phyloP scores from a whole-genome alignment of 1,284 basidiomycete species.

The Amanita bisporigera region DNA sequence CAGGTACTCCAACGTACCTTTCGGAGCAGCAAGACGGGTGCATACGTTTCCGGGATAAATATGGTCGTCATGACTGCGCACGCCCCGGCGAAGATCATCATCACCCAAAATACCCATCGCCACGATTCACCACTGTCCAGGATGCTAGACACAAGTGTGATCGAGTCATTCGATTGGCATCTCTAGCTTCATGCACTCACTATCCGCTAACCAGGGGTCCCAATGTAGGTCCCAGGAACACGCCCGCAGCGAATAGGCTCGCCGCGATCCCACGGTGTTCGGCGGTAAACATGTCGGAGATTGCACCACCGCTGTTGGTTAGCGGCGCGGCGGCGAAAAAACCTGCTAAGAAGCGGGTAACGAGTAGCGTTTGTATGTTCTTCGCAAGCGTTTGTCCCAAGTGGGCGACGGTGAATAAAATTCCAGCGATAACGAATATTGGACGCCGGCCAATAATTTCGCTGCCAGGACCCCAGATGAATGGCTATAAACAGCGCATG shows the following conservation, averaged over 20 bases:
- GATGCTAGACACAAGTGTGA: slow-evolving; percentile 41
- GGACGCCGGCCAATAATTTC: slow-evolving; percentile 56
- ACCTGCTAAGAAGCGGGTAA: slow-evolving; percentile 70
- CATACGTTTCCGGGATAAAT: slow-evolving; percentile 64
- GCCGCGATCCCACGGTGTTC: slow-evolving; percentile 63
- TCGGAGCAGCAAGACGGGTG: slow-evolving; percentile 56
- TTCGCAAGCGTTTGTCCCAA: slow-evolving; percentile 68
- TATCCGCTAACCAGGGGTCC: slow-evolving; percentile 64
- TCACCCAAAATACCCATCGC: slow-evolving; percentile 74
- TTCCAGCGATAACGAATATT: slow-evolving; percentile 57
- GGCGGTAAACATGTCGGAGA: slow-evolving; percentile 71
- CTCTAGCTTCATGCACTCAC: slow-evolving; percentile 41
- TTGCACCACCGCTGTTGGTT: slow-evolving; percentile 64
- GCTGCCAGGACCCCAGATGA: slow-evolving; percentile 43
- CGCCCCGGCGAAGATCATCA: slow-evolving; percentile 62
- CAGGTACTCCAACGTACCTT: slow-evolving; percentile 40
- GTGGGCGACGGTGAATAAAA: slow-evolving; percentile 61
- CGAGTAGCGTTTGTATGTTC: slow-evolving; percentile 67
- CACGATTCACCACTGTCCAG: slow-evolving; percentile 51
- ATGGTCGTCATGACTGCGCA: slow-evolving; percentile 52
- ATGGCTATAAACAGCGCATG: slow-evolving; percentile 40
- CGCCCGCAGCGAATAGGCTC: slow-evolving; percentile 64
- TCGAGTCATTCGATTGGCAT: background rate
- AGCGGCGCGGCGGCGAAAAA: slow-evolving; percentile 72
- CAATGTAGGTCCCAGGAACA: slow-evolving; percentile 70